These are phyloP conservation scores for Kockovaella imperatae DNA, from an alignment of 768 basidiomycete genomes.

Conservation along the genomic window DNA sequence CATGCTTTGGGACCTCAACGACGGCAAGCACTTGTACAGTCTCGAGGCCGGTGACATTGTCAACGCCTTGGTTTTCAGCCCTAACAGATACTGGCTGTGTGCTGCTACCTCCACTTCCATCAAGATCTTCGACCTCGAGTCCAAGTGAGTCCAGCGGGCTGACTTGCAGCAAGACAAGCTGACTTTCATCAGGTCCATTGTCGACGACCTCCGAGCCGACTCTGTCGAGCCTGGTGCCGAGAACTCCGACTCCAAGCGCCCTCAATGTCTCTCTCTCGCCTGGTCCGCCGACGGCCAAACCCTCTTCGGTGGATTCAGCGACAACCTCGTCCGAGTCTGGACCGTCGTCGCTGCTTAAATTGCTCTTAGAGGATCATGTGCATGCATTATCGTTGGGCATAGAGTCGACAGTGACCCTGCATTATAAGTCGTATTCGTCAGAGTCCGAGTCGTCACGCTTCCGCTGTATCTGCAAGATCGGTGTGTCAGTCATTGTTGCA, in stretches of 20 bases:
- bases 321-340: constrained; percentile 63
- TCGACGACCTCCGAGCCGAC: constrained; percentile 96
- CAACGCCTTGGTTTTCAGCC: constrained; percentile 98
- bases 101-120: constrained; percentile 94
- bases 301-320: constrained; percentile 92
- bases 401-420: neutral
- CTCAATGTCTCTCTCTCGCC: constrained; percentile 88
- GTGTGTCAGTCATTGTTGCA: constrained; percentile 1
- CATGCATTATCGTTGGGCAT: neutral
- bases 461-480: constrained; percentile 36
- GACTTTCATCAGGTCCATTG: constrained; percentile 63
- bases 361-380: no score
- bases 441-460: constrained; percentile 43
- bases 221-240: no score
- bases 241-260: constrained; percentile 52
- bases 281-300: constrained; percentile 99
- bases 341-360: constrained; percentile 43
- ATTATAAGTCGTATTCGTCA: constrained; percentile 43
- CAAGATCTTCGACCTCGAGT: constrained; percentile 99
- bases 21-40: constrained; percentile 99
- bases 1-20: constrained; percentile 99
- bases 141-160: constrained; percentile 63
- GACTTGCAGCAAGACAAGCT: constrained; percentile 2
- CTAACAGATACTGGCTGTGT: constrained; percentile 99
- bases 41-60: constrained; percentile 97